These are phyloP conservation scores for Colletotrichum sidae DNA, from an alignment of 2,329 filamentous ascomycete species.

Conservation along the genomic window DNA sequence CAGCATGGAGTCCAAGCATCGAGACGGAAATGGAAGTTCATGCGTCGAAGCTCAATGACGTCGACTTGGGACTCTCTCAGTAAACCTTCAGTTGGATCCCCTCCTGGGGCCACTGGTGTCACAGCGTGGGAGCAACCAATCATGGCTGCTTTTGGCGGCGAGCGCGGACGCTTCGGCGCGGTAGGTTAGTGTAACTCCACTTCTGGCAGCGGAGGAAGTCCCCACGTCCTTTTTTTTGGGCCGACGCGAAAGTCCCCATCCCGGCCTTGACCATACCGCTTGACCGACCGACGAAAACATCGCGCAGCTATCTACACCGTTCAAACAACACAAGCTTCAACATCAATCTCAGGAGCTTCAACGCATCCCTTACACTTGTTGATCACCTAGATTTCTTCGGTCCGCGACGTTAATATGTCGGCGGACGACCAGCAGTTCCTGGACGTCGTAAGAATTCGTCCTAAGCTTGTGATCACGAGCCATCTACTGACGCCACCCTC, in stretches of 20 bases:
- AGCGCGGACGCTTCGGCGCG: too few species aligned
- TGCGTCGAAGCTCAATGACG: neutral
- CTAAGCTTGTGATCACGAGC: constrained; percentile 13
- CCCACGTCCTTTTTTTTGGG: too few species aligned
- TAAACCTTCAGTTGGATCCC: too few species aligned
- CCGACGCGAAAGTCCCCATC: too few species aligned
- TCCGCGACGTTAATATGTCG: constrained; percentile 68
- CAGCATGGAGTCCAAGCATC: constrained; percentile 3
- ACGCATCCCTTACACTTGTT: neutral
- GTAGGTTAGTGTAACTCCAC: too few species aligned
- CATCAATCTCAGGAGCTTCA: constrained; percentile 10
- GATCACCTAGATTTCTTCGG: constrained; percentile 4
- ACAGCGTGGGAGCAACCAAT: too few species aligned
- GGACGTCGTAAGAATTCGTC: constrained; percentile 73
- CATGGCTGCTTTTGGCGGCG: too few species aligned
- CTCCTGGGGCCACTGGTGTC: too few species aligned
- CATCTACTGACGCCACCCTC: constrained; percentile 24
- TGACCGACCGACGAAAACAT: too few species aligned
- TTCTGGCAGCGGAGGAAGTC: too few species aligned
- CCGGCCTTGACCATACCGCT: too few species aligned
- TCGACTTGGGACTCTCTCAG: too few species aligned
- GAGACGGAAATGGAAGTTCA: constrained; percentile 8
- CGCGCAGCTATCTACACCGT: neutral
- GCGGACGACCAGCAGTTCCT: constrained; percentile 83
- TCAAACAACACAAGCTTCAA: neutral